A percentile compares a stretch with the other conserved stretches of the same genome.
These are phyloP conservation scores for Corymbia citriodora DNA, from an alignment of 441 rosid species.

Conservation along the genomic window DNA sequence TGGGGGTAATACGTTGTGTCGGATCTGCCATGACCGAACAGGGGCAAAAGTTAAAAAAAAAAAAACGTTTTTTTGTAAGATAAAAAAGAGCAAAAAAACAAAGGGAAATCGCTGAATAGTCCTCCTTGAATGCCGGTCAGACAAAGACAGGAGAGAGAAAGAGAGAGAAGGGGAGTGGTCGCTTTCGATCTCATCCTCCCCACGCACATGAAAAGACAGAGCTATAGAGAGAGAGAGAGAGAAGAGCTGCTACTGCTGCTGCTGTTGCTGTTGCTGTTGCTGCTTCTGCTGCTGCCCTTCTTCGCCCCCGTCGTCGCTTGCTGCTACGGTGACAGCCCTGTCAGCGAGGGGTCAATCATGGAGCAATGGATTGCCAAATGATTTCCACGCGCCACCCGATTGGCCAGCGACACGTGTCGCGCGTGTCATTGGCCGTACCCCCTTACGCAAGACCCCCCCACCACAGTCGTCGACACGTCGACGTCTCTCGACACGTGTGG, in stretches of 20 bases:
- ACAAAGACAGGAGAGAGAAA: conserved; percentile 26
- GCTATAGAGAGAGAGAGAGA: background rate
- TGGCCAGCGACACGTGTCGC: background rate
- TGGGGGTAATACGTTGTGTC: background rate
- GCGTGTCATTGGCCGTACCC: conserved; percentile 28
- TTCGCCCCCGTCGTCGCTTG: background rate
- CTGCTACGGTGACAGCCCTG: conserved; percentile 27
- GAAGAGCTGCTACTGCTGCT: background rate
- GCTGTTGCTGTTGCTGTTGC: too few relatives aligned
- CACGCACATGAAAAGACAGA: conserved; percentile 22
- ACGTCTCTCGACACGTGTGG: conserved; percentile 30
- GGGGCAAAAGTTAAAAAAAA: background rate
- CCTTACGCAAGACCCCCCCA: background rate
- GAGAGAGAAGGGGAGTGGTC: conserved; percentile 24
- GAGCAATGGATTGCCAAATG: conserved; percentile 59
- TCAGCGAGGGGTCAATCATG: conserved; percentile 62
- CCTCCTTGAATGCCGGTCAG: conserved; percentile 36
- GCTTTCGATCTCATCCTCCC: conserved; percentile 13
- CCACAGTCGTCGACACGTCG: conserved; percentile 9
- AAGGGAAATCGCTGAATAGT: background rate
- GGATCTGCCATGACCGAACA: background rate
- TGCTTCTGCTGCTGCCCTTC: too few relatives aligned
- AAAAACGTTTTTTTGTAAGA: background rate
- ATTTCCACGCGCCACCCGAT: conserved; percentile 1
- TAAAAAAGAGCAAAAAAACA: too few relatives aligned